Evolutionary conservation across 352 stramenopile species (phyloP).

Genomic region (Phytophthora parvispora): DNA sequence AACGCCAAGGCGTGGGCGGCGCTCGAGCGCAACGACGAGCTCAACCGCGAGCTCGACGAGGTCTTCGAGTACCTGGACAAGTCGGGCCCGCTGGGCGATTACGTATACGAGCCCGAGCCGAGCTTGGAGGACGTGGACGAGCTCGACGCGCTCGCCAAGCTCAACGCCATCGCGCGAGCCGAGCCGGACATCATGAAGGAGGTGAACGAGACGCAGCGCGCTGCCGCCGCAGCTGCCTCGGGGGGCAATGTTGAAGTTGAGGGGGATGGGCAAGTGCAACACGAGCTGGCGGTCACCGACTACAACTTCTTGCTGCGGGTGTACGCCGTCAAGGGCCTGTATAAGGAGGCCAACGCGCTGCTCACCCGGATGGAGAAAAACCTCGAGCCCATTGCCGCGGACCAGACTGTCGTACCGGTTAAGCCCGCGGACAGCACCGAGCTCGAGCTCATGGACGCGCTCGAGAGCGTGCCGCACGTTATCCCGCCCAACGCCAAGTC

Average conservation of each 20-base stretch:
- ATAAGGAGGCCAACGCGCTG: conserved; percentile 76
- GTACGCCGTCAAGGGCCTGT: conserved; percentile 73
- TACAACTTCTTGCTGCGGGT: conserved; percentile 85
- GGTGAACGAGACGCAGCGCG: conserved; percentile 38
- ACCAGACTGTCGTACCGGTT: conserved; percentile 15
- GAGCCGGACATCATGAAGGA: conserved; percentile 58
- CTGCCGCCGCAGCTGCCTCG: background rate
- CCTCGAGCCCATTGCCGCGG: conserved; percentile 16
- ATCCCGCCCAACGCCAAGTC: conserved; percentile 64
- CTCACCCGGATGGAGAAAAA: conserved; percentile 83
- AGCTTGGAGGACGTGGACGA: conserved; percentile 74
- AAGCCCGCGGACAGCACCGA: conserved; percentile 33
- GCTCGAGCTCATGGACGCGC: conserved; percentile 41
- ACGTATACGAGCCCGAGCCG: conserved; percentile 74
- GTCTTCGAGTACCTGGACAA: conserved; percentile 82
- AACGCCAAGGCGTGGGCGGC: conserved; percentile 65
- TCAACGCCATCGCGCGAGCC: conserved; percentile 67
- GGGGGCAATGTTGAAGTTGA: conserved; percentile 22
- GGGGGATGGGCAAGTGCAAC: conserved; percentile 17
- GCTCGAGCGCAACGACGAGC: conserved; percentile 67
- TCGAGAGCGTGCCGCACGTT: conserved; percentile 61
- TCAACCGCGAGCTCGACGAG: conserved; percentile 73
- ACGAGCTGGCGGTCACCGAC: conserved; percentile 60
- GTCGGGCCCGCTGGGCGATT: conserved; percentile 66
- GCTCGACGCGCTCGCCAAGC: conserved; percentile 67